A percentile compares a stretch with the other conserved stretches of the same genome.
Conservation (phyloP, 2,329 filamentous ascomycete genomes). For the Penicillium sp. region DNA sequence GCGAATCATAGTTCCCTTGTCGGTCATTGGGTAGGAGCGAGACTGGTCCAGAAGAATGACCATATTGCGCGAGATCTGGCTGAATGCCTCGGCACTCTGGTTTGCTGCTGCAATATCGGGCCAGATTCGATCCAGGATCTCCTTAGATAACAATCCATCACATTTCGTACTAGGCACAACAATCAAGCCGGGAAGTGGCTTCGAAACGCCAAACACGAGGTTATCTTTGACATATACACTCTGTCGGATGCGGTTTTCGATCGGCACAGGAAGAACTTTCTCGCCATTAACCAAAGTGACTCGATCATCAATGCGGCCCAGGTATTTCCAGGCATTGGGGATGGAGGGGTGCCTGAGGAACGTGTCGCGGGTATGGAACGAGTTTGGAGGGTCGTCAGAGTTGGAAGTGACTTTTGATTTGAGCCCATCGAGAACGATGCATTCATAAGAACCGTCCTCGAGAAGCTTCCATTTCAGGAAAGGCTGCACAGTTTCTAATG, state of each 20-base stretch:
- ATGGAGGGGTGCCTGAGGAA: background rate
- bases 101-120: constrained; percentile 39
- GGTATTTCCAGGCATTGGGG: constrained; percentile 11
- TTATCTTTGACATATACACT: constrained; percentile 53
- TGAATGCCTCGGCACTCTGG: constrained; percentile 38
- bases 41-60: constrained; percentile 32
- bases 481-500: background rate
- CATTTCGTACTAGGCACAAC: background rate
- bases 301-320: constrained; percentile 12
- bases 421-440: constrained; percentile 6
- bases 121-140: constrained; percentile 37
- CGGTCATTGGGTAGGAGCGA: constrained; percentile 46
- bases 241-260: constrained; percentile 54
- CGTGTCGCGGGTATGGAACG: constrained; percentile 1
- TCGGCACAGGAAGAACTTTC: constrained; percentile 30
- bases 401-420: background rate
- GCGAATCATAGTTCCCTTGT: constrained; percentile 54
- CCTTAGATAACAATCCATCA: constrained; percentile 19
- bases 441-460: constrained; percentile 3
- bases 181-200: constrained; percentile 8
- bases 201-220: constrained; percentile 50
- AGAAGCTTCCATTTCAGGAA: constrained; percentile 6
- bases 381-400: constrained; percentile 4
- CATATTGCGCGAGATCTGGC: constrained; percentile 43
- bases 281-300: constrained; percentile 17